Conservation (phyloP, 768 basidiomycete genomes). For the Trametopsis cervina region DNA sequence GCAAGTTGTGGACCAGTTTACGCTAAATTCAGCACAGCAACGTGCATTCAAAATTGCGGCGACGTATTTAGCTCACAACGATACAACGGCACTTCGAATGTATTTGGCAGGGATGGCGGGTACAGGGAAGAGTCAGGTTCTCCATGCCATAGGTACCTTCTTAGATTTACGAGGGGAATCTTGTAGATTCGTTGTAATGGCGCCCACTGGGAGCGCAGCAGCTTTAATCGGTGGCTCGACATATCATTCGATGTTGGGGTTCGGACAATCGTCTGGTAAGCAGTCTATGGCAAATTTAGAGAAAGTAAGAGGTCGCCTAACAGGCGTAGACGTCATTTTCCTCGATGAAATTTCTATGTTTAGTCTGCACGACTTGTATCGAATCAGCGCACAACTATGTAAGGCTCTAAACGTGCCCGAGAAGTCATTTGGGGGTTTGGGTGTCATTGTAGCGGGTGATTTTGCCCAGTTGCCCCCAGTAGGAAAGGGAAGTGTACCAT, state of each 20-base stretch:
- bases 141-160: slow-evolving; percentile 11
- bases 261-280: neutral
- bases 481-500: slow-evolving; percentile 2
- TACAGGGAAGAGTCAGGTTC: too few species aligned
- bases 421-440: slow-evolving; percentile 30
- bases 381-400: slow-evolving; percentile 19
- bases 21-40: slow-evolving; percentile 3
- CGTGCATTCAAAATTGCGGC: slow-evolving; percentile 2
- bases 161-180: slow-evolving; percentile 9
- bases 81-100: slow-evolving; percentile 9
- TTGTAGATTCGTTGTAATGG: slow-evolving; percentile 9
- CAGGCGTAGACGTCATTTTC: slow-evolving; percentile 31
- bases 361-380: slow-evolving; percentile 21
- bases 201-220: slow-evolving; percentile 17
- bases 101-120: slow-evolving; percentile 20
- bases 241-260: slow-evolving; percentile 15
- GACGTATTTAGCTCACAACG: neutral
- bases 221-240: slow-evolving; percentile 16
- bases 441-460: slow-evolving; percentile 39
- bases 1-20: neutral
- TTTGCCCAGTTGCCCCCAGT: slow-evolving; percentile 35
- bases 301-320: slow-evolving; percentile 3
- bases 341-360: too few species aligned
- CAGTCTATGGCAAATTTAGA: neutral
- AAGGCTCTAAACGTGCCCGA: slow-evolving; percentile 11